Conservation (phyloP, 257 asterid genomes). For the Echium plantagineum region DNA sequence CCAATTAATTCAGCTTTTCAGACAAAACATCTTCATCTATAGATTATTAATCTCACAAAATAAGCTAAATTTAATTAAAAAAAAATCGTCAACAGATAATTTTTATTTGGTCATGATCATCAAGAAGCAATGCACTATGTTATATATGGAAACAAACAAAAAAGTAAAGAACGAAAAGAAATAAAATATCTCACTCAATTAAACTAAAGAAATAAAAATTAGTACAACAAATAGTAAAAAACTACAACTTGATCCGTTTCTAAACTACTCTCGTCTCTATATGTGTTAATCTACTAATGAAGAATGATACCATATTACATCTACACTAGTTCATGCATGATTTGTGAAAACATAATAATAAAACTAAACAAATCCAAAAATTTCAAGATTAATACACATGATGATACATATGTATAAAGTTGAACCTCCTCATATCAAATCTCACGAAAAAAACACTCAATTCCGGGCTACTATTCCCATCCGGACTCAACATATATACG, state of each 20-base stretch:
- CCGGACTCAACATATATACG: constrained; percentile 89
- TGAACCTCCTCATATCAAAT: constrained; percentile 22
- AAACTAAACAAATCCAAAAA: neutral
- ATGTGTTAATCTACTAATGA: neutral
- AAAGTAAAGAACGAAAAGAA: neutral
- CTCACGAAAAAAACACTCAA: constrained; percentile 85
- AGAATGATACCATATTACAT: neutral
- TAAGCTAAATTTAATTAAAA: too few species aligned
- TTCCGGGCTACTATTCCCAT: constrained; percentile 70
- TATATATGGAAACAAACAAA: neutral
- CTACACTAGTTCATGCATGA: neutral
- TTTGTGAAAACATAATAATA: neutral
- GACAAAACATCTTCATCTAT: too few species aligned
- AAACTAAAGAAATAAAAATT: neutral
- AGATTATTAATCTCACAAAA: too few species aligned
- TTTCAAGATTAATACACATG: neutral
- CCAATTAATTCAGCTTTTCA: too few species aligned
- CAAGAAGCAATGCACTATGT: neutral
- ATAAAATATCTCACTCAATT: neutral
- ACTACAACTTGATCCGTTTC: neutral
- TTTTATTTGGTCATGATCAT: too few species aligned
- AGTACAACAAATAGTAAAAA: too few species aligned
- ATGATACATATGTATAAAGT: neutral
- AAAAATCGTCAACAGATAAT: too few species aligned
- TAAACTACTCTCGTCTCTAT: neutral